A percentile compares a stretch with the other conserved stretches of the same genome.
These are phyloP conservation scores for Plantago lanceolata DNA, from an alignment of 305 asterid species.

Conservation along the genomic window DNA sequence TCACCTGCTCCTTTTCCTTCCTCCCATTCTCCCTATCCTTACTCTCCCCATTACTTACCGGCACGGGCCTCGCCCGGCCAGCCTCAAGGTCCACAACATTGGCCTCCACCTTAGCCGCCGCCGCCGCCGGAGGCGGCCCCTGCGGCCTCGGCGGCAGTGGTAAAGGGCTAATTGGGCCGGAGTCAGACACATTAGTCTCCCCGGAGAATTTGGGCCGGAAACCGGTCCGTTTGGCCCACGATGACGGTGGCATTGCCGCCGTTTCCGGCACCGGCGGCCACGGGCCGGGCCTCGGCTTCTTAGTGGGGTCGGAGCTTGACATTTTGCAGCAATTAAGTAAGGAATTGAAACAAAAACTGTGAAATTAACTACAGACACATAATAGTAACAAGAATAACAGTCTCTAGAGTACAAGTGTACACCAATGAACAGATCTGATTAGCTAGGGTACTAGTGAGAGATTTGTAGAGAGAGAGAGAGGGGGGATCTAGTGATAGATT, in stretches of 20 bases:
- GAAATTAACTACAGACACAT: background rate
- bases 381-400: no score
- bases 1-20: constrained; percentile 48
- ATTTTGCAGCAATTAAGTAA: constrained; percentile 26
- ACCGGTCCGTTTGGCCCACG: constrained; percentile 95
- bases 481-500: background rate
- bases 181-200: constrained; percentile 73
- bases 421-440: constrained; percentile 39
- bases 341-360: background rate
- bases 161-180: constrained; percentile 52
- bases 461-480: constrained; percentile 22
- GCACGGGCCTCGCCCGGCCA: constrained; percentile 48
- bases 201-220: constrained; percentile 94
- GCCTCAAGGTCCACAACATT: constrained; percentile 60
- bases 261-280: constrained; percentile 76
- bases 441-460: constrained; percentile 37
- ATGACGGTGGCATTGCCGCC: constrained; percentile 78
- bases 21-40: constrained; percentile 32
- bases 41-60: constrained; percentile 14
- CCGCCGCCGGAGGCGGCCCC: constrained; percentile 15
- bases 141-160: constrained; percentile 29
- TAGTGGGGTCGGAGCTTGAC: constrained; percentile 76
- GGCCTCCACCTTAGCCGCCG: constrained; percentile 25
- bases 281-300: constrained; percentile 61
- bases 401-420: no score